phyloP scores from a whole-genome alignment of 228 moss, liverwort and hornwort species.

The Sphagnum fallax region DNA sequence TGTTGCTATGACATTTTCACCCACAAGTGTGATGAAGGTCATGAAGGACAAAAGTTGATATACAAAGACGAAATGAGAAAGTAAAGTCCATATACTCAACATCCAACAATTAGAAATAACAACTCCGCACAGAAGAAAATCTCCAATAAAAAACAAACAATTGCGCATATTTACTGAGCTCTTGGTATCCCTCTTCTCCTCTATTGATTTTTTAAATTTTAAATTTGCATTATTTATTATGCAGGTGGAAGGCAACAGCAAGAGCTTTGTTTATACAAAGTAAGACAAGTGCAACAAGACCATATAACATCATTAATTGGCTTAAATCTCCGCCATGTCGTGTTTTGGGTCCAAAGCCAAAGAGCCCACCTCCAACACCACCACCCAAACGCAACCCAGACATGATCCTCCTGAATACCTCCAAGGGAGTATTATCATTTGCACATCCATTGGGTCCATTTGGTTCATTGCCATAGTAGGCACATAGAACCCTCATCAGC shows the following conservation, averaged over 20 bases:
- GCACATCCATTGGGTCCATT: slow-evolving; percentile 33
- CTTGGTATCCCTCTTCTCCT: not conserved
- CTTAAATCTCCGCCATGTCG: slow-evolving; percentile 14
- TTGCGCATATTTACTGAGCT: not conserved
- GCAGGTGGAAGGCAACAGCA: slow-evolving; percentile 19
- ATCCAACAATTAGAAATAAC: not conserved
- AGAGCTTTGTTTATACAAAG: slow-evolving; percentile 33
- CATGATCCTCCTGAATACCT: slow-evolving; percentile 22
- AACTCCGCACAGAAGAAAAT: not conserved
- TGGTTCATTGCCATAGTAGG: slow-evolving; percentile 10
- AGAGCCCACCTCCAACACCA: slow-evolving; percentile 21
- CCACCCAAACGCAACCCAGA: not conserved
- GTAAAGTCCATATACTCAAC: slow-evolving; percentile 2
- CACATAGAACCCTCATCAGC: too few species aligned
- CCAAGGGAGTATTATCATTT: slow-evolving; percentile 32
- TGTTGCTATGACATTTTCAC: slow-evolving; percentile 37
- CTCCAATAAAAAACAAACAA: not conserved
- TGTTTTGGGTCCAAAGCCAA: slow-evolving; percentile 21
- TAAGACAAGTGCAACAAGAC: slow-evolving; percentile 36
- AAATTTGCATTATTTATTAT: not conserved
- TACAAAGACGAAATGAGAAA: slow-evolving; percentile 18
- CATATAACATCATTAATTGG: slow-evolving; percentile 41
- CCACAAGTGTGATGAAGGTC: slow-evolving; percentile 13
- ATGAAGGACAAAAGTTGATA: slow-evolving; percentile 24
- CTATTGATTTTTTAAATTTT: not conserved